Evolutionary conservation across 225 moss, liverwort and hornwort genomes (phyloP).

Genomic region (Rhytidiadelphus loreus): DNA sequence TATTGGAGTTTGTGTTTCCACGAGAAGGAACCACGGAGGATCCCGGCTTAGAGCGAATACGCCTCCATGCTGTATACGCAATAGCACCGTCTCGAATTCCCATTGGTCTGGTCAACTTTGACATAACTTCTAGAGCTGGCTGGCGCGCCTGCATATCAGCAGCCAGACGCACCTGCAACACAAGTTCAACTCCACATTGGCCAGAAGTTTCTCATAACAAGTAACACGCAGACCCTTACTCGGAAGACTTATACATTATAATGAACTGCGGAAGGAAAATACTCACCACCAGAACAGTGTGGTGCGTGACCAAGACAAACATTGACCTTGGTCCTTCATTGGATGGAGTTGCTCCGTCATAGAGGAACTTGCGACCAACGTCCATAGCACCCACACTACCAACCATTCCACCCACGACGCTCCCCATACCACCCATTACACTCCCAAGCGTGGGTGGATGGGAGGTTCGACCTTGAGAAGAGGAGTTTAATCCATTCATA

Average conservation of each 20-base stretch:
- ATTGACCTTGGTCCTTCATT: constrained; percentile 78
- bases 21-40: constrained; percentile 10
- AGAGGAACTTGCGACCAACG: constrained; percentile 95
- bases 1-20: constrained; percentile 12
- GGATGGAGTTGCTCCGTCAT: constrained; percentile 65
- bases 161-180: constrained; percentile 69
- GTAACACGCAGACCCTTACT: background rate
- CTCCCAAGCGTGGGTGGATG: constrained; percentile 65
- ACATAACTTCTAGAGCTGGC: constrained; percentile 76
- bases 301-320: constrained; percentile 93
- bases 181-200: background rate
- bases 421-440: constrained; percentile 93
- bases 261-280: background rate
- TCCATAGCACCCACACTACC: constrained; percentile 60
- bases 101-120: constrained; percentile 66
- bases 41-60: constrained; percentile 54
- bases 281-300: constrained; percentile 88
- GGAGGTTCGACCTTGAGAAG: constrained; percentile 50
- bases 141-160: constrained; percentile 34
- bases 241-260: background rate
- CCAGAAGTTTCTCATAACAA: background rate
- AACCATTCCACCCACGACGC: constrained; percentile 81
- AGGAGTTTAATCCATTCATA: constrained; percentile 33
- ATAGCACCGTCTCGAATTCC: constrained; percentile 93
- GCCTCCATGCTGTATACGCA: constrained; percentile 98